Percentiles rank a stretch among this genome's conserved stretches.
Conservation (phyloP, 805 yeast species). For the Candida dendrica region DNA sequence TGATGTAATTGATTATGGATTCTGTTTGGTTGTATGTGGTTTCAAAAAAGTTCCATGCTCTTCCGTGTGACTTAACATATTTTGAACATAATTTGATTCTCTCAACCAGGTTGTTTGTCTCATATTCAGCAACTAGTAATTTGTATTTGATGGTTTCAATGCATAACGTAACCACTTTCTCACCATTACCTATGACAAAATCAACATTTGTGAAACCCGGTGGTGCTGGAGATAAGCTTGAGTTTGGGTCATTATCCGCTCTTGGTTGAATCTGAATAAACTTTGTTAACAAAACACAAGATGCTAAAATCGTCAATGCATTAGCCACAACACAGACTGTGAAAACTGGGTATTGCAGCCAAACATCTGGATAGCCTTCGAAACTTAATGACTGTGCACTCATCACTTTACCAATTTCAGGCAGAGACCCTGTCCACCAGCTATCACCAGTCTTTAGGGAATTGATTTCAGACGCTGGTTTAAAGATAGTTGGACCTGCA, state of each 20-base stretch:
- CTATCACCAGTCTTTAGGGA: constrained; percentile 13
- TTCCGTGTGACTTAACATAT: constrained; percentile 19
- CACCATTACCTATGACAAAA: constrained; percentile 5
- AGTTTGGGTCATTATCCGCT: background rate
- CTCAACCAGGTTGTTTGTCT: constrained; percentile 9
- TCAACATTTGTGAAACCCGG: constrained; percentile 4
- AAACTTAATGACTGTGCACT: constrained; percentile 14
- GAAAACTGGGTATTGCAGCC: constrained; percentile 33
- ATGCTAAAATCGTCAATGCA: constrained; percentile 25
- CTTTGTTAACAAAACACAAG: constrained; percentile 20
- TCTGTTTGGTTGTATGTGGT: constrained; percentile 16
- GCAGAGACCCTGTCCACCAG: constrained; percentile 21
- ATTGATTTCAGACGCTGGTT: constrained; percentile 17
- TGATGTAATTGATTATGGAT: constrained; percentile 16
- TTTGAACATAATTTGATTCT: constrained; percentile 14
- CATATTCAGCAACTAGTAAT: constrained; percentile 8
- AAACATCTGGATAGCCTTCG: constrained; percentile 26
- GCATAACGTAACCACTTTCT: constrained; percentile 6
- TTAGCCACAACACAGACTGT: constrained; percentile 22
- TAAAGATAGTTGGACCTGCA: constrained; percentile 23
- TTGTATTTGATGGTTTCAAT: constrained; percentile 5
- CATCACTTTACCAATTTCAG: constrained; percentile 13
- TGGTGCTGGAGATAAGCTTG: background rate
- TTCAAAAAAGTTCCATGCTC: constrained; percentile 22
- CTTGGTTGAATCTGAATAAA: constrained; percentile 10